phyloP scores from a whole-genome alignment of 2,329 filamentous ascomycete species.

The Plenodomus tracheiphilus region DNA sequence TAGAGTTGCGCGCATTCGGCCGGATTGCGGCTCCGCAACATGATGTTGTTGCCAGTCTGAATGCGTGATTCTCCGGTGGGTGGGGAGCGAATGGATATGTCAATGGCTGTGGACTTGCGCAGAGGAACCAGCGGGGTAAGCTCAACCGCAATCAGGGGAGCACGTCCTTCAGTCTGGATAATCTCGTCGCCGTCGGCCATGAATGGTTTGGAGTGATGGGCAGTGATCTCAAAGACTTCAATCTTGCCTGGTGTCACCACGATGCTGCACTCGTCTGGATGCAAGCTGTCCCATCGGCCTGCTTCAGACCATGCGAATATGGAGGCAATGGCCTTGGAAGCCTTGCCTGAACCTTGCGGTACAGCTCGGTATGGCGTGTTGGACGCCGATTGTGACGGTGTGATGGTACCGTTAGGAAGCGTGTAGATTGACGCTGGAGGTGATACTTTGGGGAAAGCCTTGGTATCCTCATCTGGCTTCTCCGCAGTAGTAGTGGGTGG shows the following conservation, averaged over 20 bases:
- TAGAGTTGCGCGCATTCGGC: conserved; percentile 84
- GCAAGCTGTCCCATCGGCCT: conserved; percentile 63
- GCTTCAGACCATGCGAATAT: conserved; percentile 65
- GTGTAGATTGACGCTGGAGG: conserved; percentile 46
- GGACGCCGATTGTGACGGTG: conserved; percentile 80
- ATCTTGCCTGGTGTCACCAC: conserved; percentile 66
- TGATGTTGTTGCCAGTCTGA: conserved; percentile 73
- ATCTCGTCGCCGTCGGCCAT: conserved; percentile 47
- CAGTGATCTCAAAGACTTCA: conserved; percentile 62
- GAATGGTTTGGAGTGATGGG: conserved; percentile 50
- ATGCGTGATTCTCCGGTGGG: conserved; percentile 74
- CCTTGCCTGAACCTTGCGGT: conserved; percentile 53
- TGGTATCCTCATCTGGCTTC: conserved; percentile 29
- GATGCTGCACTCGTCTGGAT: conserved; percentile 65
- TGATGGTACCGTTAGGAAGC: conserved; percentile 59
- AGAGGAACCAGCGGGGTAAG: conserved; percentile 90
- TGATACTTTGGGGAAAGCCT: conserved; percentile 49
- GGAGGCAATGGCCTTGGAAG: conserved; percentile 60
- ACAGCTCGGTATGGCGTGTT: conserved; percentile 68
- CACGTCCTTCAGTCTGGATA: conserved; percentile 40
- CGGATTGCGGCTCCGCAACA: conserved; percentile 79
- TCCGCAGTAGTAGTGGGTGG: conserved; percentile 9
- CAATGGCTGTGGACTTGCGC: conserved; percentile 85
- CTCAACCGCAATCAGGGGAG: conserved; percentile 71
- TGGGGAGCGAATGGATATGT: conserved; percentile 90